Base-by-base conservation (phyloP, 805 yeast genomes). In the Saturnispora hagleri region DNA sequence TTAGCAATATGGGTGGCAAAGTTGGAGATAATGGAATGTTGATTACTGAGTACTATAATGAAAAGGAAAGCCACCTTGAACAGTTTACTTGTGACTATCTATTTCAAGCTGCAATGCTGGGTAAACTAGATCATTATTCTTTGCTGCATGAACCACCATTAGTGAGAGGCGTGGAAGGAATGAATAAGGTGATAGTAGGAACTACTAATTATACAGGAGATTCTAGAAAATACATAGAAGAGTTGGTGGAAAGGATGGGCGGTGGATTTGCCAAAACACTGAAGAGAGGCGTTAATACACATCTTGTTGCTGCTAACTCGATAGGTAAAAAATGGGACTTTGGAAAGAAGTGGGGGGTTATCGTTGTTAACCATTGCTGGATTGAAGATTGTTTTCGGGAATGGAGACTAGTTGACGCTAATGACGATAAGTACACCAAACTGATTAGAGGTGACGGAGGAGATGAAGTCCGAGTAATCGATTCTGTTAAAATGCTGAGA, bases 131-230 rank as follows among this genome's bases (percentile, higher is more conserved):
- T 0, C 58, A 60, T 8, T 60, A 62, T 1, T 65, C 65, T 36
- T 64, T 90, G 17, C 73, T 89, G 5, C 89, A 86, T 59, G 80
- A 81, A 60, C 98, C 98, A 0, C 70, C 73, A 3, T 82, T 80
- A 5, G 62, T 65, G 22, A 70, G 64, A 1, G 81, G 81, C 0
- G 58, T 88, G 2, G 70, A 76, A 1, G 80, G 73, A 5, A 77
- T 85, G 72, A 68, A 69, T 15, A 73, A 76, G n/a, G 64, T 80
- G 38, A 69, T 73, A 3, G 76, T 89, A 10, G 75, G 89, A 9
- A 77, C 87, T 3, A 83, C 97, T 0, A 88, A 89, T 60, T 89
- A 86, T 62, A 77, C 85, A 22, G 97, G 97, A 0, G 93, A 86
- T 61, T 86, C 95, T 1, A 70, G 99, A 43, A 69, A 72, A 38